phyloP scores from a whole-genome alignment of 139 green algal genomes.

The Klebsormidium nitens region DNA sequence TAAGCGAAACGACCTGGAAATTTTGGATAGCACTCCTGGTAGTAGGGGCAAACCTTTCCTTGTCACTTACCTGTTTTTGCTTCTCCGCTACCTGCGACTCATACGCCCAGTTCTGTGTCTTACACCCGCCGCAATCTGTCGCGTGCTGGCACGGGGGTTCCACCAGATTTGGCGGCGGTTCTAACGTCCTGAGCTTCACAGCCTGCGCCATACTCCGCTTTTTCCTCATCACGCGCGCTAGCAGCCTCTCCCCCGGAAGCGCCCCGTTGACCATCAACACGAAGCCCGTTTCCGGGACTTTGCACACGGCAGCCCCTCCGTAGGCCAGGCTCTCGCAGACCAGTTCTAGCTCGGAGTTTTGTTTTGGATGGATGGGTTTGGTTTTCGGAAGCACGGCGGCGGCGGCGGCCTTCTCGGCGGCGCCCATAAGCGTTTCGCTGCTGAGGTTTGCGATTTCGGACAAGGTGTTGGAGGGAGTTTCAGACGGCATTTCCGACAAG shows the following conservation, averaged over 20 bases:
- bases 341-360: slow-evolving; percentile 27
- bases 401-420: too few species aligned
- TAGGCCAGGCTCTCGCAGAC: slow-evolving; percentile 34
- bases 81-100: slow-evolving; percentile 65
- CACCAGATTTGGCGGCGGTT: slow-evolving; percentile 36
- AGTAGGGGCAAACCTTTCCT: too few species aligned
- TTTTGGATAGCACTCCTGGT: too few species aligned
- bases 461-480: too few species aligned
- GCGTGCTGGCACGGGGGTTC: slow-evolving; percentile 55
- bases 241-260: slow-evolving; percentile 64
- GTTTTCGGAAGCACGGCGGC: too few species aligned
- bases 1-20: too few species aligned
- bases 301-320: slow-evolving; percentile 10
- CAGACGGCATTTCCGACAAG: too few species aligned
- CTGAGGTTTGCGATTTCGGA: too few species aligned
- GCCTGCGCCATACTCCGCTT: slow-evolving; percentile 43
- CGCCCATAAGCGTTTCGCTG: too few species aligned
- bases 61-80: slow-evolving; percentile 37
- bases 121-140: slow-evolving; percentile 68
- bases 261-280: slow-evolving; percentile 63
- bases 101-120: slow-evolving; percentile 71
- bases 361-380: background rate
- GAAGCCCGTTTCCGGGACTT: slow-evolving; percentile 30
- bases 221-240: slow-evolving; percentile 40
- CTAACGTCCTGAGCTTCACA: slow-evolving; percentile 51